Percentiles rank a stretch among this genome's conserved stretches.
These are phyloP conservation scores for Trichoderma endophyticum DNA, from an alignment of 2,329 filamentous ascomycete genomes.

Conservation along the genomic window DNA sequence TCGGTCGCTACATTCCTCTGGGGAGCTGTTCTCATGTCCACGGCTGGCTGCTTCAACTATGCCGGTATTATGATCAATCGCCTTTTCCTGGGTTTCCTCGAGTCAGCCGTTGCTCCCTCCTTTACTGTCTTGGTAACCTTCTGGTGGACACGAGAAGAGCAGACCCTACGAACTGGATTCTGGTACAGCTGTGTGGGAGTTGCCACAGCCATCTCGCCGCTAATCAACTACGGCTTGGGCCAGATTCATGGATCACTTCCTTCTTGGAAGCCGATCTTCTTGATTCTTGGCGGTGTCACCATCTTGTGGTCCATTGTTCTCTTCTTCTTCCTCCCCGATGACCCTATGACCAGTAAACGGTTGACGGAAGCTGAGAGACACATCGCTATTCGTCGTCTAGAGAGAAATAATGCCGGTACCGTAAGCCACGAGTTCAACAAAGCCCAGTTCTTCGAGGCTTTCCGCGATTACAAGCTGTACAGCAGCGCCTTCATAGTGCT, in stretches of 20 bases:
- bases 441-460: constrained; percentile 1
- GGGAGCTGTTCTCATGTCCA: constrained; percentile 6
- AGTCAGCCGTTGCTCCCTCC: neutral
- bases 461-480: constrained; percentile 5
- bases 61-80: constrained; percentile 4
- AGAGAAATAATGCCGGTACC: neutral
- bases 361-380: neutral
- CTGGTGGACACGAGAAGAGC: constrained; percentile 11
- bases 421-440: constrained; percentile 2
- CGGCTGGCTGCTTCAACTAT: constrained; percentile 3
- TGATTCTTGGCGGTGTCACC: neutral
- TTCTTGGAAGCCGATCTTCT: constrained; percentile 3
- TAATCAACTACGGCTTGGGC: constrained; percentile 2
- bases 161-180: neutral
- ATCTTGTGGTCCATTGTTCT: neutral
- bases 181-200: constrained; percentile 7
- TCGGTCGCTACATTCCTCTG: neutral
- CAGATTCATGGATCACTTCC: neutral
- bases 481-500: constrained; percentile 3
- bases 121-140: constrained; percentile 1
- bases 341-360: neutral
- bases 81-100: neutral
- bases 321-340: neutral
- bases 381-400: neutral
- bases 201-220: neutral